Base-by-base conservation (phyloP, 2,329 filamentous ascomycete genomes). In the Colletotrichum filicis region DNA sequence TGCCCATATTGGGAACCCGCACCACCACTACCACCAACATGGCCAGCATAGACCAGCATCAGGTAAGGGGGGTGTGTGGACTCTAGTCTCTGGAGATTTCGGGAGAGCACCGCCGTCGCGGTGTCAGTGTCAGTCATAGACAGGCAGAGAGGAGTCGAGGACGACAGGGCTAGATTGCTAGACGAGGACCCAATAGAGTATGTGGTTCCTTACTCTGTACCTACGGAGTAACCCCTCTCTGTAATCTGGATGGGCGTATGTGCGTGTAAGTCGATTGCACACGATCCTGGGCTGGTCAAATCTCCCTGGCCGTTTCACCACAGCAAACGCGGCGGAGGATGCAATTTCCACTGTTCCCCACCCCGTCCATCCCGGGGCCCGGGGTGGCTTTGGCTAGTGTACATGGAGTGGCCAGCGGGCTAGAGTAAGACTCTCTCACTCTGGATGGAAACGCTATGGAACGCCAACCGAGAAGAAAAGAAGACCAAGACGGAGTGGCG, bases 241-340 rank as follows among this genome's bases (percentile, higher is more conserved):
- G 56, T 26, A 64, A 32, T 46, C 56, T 57, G 66, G 28, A 19
- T 35, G 53, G 22, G 19, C 35, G 35, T 57, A 46, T 66, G 46
- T 46, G 66, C 16, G 66, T 68, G 66, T 60, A 65, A 64, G 59
- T 72, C 65, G 59, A 73, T 22, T 52, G 42, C 16, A 46, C 28
- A 62, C 65, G 58, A 62, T 59, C 69, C 58, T 57, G 60, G 70
- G 32, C 70, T 61, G 70, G 60, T 70, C 70, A 69, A 73, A 70
- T 73, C 70, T 73, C 60, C 70, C 60, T 73, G 55, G 55, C 66
- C 67, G 66, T 73, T 73, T 73, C 70, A 73, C 67, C 66, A 73
- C 66, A n/a, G 61, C 66, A 60, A 65, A 73, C 55, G 53, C 56
- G 66, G 66, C 60, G 53, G 70, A 73, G 66, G 70, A 56, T 22